Base-by-base conservation (phyloP, 345 rosid genomes). In the Capsella bursapastoris region DNA sequence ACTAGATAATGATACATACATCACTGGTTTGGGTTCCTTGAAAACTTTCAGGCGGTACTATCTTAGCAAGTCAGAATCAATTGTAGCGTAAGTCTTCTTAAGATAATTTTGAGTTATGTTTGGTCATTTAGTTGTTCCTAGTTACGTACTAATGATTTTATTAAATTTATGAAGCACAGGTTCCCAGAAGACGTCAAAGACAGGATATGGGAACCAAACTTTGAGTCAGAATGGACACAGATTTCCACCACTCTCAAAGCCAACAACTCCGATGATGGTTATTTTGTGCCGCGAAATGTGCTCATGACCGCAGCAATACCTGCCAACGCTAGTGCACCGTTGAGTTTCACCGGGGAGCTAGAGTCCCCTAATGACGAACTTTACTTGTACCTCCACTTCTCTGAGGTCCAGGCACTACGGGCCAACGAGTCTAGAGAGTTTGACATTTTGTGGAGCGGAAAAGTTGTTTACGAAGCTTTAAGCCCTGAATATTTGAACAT, bases 241-340 rank as follows among this genome's bases (percentile, higher is more conserved):
- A 76, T 76, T 13, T 68, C 68, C 13, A 76, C 80, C 1, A 41
- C 7, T 14, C 48, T 32, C 25, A 6, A 28, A 0, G 35, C 55
- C 25, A 53, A 61, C 57, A 60, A 18, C 32, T 68, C 74, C 5
- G 2, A 12, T n/a, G 2, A 12, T n/a, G 5, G n/a, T 25, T 83
- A 12, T 15, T 47, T 27, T 55, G 41, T 47, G 3, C 82, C 86
- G 8, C 16, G 69, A 0, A 16, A 28, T 38, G 56, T 66, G 10
- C 78, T 80, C 78, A 73, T n/a, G 18, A 80, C 64, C 8, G 86
- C 88, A 3, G 82, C 65, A 5, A 69, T 41, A 11, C 72, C 88
- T 1, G 25, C 1, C 2, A 73, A 80, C 75, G 79, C 58, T 0
- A 27, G 25, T 8, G 8, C 8, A 4, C 47, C 86, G 10, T 56